Conservation (phyloP, 495 filamentous ascomycete genomes). For the Neurospora hispaniola region DNA sequence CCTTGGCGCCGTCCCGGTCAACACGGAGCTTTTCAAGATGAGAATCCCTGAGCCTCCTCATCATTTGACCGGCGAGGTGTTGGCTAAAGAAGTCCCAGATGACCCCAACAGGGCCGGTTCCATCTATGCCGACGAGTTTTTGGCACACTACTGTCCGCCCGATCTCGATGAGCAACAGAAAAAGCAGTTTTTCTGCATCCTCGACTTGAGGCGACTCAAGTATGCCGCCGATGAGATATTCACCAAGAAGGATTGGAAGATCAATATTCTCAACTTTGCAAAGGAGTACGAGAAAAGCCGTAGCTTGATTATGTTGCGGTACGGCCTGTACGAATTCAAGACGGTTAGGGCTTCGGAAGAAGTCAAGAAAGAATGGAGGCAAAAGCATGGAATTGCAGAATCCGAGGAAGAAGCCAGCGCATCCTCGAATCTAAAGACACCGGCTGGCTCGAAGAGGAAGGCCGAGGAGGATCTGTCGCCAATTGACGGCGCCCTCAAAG, state of each 20-base stretch:
- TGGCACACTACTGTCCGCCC: slow-evolving; percentile 36
- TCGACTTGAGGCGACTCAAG: slow-evolving; percentile 41
- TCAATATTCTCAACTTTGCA: slow-evolving; percentile 41
- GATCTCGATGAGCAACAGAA: slow-evolving; percentile 38
- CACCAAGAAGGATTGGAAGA: slow-evolving; percentile 41
- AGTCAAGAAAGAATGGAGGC: slow-evolving; percentile 38
- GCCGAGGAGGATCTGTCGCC: slow-evolving; percentile 32
- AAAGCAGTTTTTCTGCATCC: slow-evolving; percentile 43
- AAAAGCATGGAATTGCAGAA: slow-evolving; percentile 32
- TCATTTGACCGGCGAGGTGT: slow-evolving; percentile 34
- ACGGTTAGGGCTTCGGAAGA: slow-evolving; percentile 37
- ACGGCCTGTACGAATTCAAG: slow-evolving; percentile 43
- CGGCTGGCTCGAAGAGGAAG: slow-evolving; percentile 32
- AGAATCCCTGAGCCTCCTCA: slow-evolving; percentile 35
- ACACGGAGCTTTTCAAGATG: slow-evolving; percentile 36
- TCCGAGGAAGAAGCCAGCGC: slow-evolving; percentile 22
- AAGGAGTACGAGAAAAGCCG: slow-evolving; percentile 46
- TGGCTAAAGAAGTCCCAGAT: slow-evolving; percentile 35
- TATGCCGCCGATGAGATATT: slow-evolving; percentile 43
- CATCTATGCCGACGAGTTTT: slow-evolving; percentile 40
- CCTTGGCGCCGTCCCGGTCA: slow-evolving; percentile 19
- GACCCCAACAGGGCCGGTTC: slow-evolving; percentile 29
- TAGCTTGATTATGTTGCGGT: slow-evolving; percentile 41
- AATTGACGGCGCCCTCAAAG: slow-evolving; percentile 21
- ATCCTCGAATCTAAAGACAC: slow-evolving; percentile 6